Percentiles rank a stretch among this genome's conserved stretches.
Conservation (phyloP, 495 filamentous ascomycete species). For the Xylaria nigripes region DNA sequence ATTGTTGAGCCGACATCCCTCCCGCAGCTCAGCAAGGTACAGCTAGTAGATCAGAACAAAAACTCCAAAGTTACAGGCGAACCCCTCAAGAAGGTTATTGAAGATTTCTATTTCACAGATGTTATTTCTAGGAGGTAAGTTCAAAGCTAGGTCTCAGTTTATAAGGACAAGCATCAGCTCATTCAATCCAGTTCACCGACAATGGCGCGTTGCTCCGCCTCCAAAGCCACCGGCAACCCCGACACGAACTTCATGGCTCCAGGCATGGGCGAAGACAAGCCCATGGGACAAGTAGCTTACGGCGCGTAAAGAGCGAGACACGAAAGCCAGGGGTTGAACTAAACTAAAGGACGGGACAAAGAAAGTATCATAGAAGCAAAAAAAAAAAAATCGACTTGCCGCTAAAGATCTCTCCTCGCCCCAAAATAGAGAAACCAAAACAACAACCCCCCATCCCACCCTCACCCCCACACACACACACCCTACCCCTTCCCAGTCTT, state of each 20-base stretch:
- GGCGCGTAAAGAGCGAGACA: slow-evolving; percentile 27
- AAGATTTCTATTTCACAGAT: slow-evolving; percentile 98
- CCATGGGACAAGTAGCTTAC: slow-evolving; percentile 45
- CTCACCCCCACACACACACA: too few species aligned
- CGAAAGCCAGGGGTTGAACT: background rate
- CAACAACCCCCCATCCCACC: background rate
- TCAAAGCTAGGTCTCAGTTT: background rate
- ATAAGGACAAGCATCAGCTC: slow-evolving; percentile 24
- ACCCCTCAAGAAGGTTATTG: slow-evolving; percentile 72
- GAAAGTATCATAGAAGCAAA: background rate
- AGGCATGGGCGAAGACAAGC: slow-evolving; percentile 49
- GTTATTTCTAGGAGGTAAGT: slow-evolving; percentile 83
- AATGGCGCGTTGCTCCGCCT: slow-evolving; percentile 90
- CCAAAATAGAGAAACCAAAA: background rate
- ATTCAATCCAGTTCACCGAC: slow-evolving; percentile 65
- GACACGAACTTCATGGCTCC: slow-evolving; percentile 82
- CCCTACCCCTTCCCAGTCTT: background rate
- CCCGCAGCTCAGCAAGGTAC: slow-evolving; percentile 69
- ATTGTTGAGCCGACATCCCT: slow-evolving; percentile 72
- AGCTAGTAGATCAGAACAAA: slow-evolving; percentile 93
- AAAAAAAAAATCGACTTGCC: background rate
- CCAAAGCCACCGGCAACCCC: slow-evolving; percentile 61
- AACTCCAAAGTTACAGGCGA: slow-evolving; percentile 56
- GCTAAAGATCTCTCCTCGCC: background rate
- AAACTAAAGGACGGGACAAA: background rate